Conservation (phyloP, 1,139 yeast genomes). For the Suhomyces atakaporum region DNA sequence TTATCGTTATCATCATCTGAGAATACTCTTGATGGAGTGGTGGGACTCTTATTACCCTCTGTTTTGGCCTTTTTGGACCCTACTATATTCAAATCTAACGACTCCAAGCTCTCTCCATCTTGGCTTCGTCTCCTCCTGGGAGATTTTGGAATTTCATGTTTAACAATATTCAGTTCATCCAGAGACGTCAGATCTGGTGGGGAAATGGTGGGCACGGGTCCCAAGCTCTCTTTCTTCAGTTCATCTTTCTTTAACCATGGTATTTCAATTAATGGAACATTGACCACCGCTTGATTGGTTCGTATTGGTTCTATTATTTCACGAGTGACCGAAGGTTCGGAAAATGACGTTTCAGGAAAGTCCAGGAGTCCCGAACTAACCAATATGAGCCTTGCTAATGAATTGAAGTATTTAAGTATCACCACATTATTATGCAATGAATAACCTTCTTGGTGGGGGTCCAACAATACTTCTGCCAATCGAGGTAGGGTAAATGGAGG, state of each 20-base stretch:
- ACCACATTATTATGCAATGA: constrained; percentile 27
- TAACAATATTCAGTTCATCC: constrained; percentile 3
- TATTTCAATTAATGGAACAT: constrained; percentile 37
- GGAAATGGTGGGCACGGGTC: neutral
- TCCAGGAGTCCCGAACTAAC: constrained; percentile 33
- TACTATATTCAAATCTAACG: constrained; percentile 1
- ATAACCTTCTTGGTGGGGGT: constrained; percentile 39
- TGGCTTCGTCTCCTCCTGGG: constrained; percentile 11
- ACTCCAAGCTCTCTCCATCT: constrained; percentile 11
- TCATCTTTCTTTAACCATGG: constrained; percentile 42
- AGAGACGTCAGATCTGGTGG: constrained; percentile 1
- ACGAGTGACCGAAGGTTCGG: neutral
- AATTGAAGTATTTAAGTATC: constrained; percentile 32
- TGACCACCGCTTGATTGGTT: constrained; percentile 13
- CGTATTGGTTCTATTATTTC: constrained; percentile 9
- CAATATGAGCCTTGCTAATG: constrained; percentile 28
- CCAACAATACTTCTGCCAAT: constrained; percentile 51
- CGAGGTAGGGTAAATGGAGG: constrained; percentile 66
- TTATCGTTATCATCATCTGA: constrained; percentile 13
- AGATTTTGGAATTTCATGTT: constrained; percentile 10
- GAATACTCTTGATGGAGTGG: constrained; percentile 5
- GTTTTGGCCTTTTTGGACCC: constrained; percentile 9
- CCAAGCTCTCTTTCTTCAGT: neutral
- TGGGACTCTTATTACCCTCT: constrained; percentile 5
- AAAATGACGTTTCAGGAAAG: constrained; percentile 24